A percentile compares a stretch with the other conserved stretches of the same genome.
phyloP scores from a whole-genome alignment of 352 stramenopile species.

The Globisporangium perplexum region DNA sequence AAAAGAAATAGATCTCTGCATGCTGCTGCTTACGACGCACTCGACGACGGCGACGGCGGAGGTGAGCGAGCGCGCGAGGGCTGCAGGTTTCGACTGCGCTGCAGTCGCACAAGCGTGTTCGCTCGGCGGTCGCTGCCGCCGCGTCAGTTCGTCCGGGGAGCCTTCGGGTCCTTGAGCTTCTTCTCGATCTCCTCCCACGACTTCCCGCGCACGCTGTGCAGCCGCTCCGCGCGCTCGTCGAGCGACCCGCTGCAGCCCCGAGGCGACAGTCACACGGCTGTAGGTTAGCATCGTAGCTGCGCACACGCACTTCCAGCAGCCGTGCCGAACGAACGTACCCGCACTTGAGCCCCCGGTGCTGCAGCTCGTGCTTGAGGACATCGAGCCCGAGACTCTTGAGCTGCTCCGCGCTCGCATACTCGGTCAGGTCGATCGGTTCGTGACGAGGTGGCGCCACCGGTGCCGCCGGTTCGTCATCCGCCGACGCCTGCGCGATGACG shows the following conservation, averaged over 20 bases:
- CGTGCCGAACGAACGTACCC: slow-evolving; percentile 49
- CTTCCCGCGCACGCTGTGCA: slow-evolving; percentile 93
- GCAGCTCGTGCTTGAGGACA: slow-evolving; percentile 89
- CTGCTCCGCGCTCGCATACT: slow-evolving; percentile 49
- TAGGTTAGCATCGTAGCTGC: background rate
- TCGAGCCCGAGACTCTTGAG: slow-evolving; percentile 89
- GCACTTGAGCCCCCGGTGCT: slow-evolving; percentile 93
- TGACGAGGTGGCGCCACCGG: slow-evolving; percentile 2
- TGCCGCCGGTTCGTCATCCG: background rate
- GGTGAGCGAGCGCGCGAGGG: background rate
- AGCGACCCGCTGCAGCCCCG: slow-evolving; percentile 69
- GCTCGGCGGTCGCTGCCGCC: background rate
- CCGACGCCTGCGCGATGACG: background rate
- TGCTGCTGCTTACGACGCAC: background rate
- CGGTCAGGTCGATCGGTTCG: slow-evolving; percentile 39
- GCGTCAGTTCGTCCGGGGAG: slow-evolving; percentile 2
- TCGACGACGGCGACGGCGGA: background rate
- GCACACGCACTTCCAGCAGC: background rate
- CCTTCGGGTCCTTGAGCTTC: slow-evolving; percentile 68
- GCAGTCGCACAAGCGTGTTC: background rate
- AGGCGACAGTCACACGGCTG: slow-evolving; percentile 1
- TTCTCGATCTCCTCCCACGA: slow-evolving; percentile 85
- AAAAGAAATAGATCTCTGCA: slow-evolving; percentile 40
- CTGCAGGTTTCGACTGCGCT: background rate
- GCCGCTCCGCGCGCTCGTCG: slow-evolving; percentile 82